Evolutionary conservation across 805 yeast species (phyloP).

Genomic region (Vanderwaltozyma yarrowii): DNA sequence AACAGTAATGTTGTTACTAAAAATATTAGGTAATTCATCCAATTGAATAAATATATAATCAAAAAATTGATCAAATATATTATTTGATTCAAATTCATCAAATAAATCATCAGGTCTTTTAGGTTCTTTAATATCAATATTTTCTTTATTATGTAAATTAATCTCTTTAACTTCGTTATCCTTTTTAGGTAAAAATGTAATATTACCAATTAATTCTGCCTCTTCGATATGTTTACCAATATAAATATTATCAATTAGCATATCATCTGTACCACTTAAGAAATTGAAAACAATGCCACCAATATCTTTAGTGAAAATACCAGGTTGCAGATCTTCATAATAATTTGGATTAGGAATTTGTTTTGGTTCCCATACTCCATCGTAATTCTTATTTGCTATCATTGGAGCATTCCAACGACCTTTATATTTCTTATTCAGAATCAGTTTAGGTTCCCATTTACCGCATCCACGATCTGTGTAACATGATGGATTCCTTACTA

Average conservation of each 20-base stretch:
- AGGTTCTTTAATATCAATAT: background rate
- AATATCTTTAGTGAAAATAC: constrained; percentile 56
- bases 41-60: background rate
- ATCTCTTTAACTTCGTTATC: background rate
- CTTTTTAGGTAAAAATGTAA: constrained; percentile 35
- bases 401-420: constrained; percentile 72
- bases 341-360: constrained; percentile 59
- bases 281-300: constrained; percentile 67
- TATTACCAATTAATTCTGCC: constrained; percentile 76
- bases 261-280: constrained; percentile 73
- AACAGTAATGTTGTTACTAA: too few species aligned
- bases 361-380: constrained; percentile 71
- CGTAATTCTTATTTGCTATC: constrained; percentile 63
- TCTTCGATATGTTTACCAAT: constrained; percentile 72
- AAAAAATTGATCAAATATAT: constrained; percentile 3
- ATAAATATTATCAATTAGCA: constrained; percentile 75
- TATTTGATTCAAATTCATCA: background rate
- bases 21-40: background rate
- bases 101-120: background rate
- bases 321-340: constrained; percentile 46
- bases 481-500: constrained; percentile 67
- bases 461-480: constrained; percentile 62
- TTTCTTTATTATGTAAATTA: background rate
- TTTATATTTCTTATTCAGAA: constrained; percentile 58
- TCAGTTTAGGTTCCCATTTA: constrained; percentile 57